Evolutionary conservation across 2,329 filamentous ascomycete genomes (phyloP).

Genomic region (Fusarium subtropicale): DNA sequence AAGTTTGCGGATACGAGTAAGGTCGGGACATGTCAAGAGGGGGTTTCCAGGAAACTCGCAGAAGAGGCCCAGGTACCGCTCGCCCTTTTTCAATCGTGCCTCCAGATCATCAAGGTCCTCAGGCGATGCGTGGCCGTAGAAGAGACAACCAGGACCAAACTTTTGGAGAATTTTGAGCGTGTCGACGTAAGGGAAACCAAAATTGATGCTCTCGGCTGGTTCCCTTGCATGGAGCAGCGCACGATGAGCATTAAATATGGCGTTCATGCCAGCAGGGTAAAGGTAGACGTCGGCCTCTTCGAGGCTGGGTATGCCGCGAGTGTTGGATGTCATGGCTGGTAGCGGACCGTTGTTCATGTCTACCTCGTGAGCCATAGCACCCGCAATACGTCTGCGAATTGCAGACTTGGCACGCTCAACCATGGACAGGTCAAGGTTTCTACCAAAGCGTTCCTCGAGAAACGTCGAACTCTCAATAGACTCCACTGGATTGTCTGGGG

Average conservation of each 20-base stretch:
- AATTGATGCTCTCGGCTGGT: slow-evolving; percentile 81
- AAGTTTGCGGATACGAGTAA: slow-evolving; percentile 81
- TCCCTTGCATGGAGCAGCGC: slow-evolving; percentile 74
- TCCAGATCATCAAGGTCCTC: slow-evolving; percentile 89
- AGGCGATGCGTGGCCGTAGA: slow-evolving; percentile 84
- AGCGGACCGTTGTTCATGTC: slow-evolving; percentile 57
- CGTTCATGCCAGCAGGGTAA: slow-evolving; percentile 91
- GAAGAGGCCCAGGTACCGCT: slow-evolving; percentile 85
- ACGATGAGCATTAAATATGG: slow-evolving; percentile 90
- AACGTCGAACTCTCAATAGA: slow-evolving; percentile 79
- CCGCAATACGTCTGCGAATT: slow-evolving; percentile 87
- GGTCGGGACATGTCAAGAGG: slow-evolving; percentile 84
- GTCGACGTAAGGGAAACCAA: slow-evolving; percentile 98
- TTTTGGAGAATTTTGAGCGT: slow-evolving; percentile 95
- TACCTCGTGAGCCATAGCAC: slow-evolving; percentile 79
- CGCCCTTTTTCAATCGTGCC: slow-evolving; percentile 73
- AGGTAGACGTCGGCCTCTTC: slow-evolving; percentile 90
- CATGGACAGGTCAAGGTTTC: slow-evolving; percentile 85
- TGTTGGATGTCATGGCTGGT: slow-evolving; percentile 54
- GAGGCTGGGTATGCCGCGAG: slow-evolving; percentile 71
- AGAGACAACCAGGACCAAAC: slow-evolving; percentile 88
- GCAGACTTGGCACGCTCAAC: slow-evolving; percentile 86
- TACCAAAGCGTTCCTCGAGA: slow-evolving; percentile 92
- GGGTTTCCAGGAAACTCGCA: slow-evolving; percentile 97
- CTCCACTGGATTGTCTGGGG: slow-evolving; percentile 51